Base-by-base conservation (phyloP, 345 rosid genomes). In the Alliaria petiolata region DNA sequence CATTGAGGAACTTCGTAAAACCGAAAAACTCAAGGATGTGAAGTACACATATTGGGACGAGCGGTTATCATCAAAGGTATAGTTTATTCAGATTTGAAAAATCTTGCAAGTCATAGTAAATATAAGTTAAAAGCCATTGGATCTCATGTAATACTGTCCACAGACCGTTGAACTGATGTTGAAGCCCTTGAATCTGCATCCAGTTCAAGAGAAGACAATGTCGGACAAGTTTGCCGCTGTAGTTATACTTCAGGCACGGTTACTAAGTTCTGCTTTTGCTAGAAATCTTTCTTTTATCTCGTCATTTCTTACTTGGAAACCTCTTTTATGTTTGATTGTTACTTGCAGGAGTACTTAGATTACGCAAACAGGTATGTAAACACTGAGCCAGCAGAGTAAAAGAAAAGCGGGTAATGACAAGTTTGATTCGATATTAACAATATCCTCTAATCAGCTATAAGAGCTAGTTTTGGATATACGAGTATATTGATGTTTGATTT, bases 141-240 rank as follows among this genome's bases (percentile, higher is more conserved):
- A 22, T 44, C 16, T 35, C 43, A 26, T 46, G 33, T 76, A 36
- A 10, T 71, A 33, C 13, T 72, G 36, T 54, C 66, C 36, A 30
- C 92, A 91, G 99, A 82, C 53, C 13, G 91, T 80, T 59, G 91
- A 86, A 33, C 50, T 83, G 68, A 71, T 91, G 67, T 31, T 91
- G 67, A 76, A 83, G 76, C 89, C 91, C 69, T 74, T 88, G 75
- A 78, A 76, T 40, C 65, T 87, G 72, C 90, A 83, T 71, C 93
- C 85, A 38, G 78, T 75, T 68, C 70, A 76, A 46, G 56, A 82
- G 7, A 91, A 95, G 81, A 84, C 93, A 45, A 80, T 89, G 62
- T 7, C 35, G 40, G 96, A 95, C 71, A 91, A 95, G 82, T 84
- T 86, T 55, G 97, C 99, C 39, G 97, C 99, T 7, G 91, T 88